Base-by-base conservation (phyloP, 2,329 filamentous ascomycete species). In the Aspergillus aculeatus region DNA sequence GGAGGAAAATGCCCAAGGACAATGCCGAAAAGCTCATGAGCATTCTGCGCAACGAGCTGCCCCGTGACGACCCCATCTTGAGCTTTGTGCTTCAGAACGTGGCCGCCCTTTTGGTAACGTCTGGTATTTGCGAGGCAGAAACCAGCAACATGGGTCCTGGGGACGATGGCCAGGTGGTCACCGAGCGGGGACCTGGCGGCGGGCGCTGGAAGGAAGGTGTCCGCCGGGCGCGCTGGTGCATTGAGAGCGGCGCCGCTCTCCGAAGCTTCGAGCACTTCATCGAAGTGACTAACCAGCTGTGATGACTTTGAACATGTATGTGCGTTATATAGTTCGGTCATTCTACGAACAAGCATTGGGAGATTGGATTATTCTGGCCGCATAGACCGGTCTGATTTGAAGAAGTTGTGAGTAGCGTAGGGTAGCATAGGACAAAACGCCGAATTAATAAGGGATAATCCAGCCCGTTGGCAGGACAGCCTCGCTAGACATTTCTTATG, bases 41-140 rank as follows among this genome's bases (percentile, higher is more conserved):
- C 62, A 89, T 99, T 48, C 77, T 99, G 59, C 82, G 83, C 54
- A 89, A 90, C 63, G 84, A 96, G 75, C 75, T 96, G 50, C 80
- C 86, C 0, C 83, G 84, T 11, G 86, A 96, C 67, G 86, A 96
- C 68, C 92, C 95, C 0, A 91, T 99, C 55, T 77, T 97, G 62
- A 89, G 96, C 72, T 99, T 99, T 71, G 92, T 99, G 21, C 83
- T 98, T 54, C 90, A 98, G 77, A 99, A 99, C 72, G 90, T 94
- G 1, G 93, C 94, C 0, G 91, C 92, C 1, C 79, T 99, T 54
- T 84, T 99, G 56, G 94, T 96, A 0, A 84, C 90, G 3, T 89
- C 91, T 2, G 95, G 95, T 3, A 82, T 96, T 35, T 96, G 92
- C 72, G 94, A 98, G 65, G 86, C 89, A 0, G 89, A 96, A 59